Evolutionary conservation across 371 early-diverging fungal genomes (phyloP).

Genomic region (Aphelidium insulamus): DNA sequence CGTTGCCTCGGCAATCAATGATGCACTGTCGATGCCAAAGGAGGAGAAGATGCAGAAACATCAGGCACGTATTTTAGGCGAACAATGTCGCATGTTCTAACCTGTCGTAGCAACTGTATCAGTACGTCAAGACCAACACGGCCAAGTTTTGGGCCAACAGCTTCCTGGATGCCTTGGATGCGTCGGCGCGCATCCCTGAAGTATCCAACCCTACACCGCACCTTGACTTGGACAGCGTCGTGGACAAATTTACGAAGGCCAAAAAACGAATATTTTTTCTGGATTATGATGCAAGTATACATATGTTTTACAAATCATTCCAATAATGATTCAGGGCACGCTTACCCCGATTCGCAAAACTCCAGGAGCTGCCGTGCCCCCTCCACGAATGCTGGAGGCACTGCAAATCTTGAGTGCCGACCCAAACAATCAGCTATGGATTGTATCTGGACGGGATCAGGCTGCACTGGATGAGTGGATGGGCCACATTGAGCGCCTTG

Average conservation of each 20-base stretch:
- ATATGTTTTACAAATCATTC: background rate
- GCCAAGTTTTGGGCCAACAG: conserved; percentile 76
- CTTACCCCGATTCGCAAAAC: conserved; percentile 18
- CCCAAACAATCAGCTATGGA: conserved; percentile 61
- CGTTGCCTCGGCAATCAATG: conserved; percentile 77
- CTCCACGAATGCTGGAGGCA: conserved; percentile 16
- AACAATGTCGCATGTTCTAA: conserved; percentile 1
- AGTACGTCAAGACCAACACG: conserved; percentile 71
- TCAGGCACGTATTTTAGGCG: conserved; percentile 15
- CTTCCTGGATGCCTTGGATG: conserved; percentile 39
- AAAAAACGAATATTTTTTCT: conserved; percentile 33
- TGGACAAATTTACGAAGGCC: conserved; percentile 20
- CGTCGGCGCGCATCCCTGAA: conserved; percentile 12
- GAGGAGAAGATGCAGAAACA: conserved; percentile 62
- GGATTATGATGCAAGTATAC: conserved; percentile 17
- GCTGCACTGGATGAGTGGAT: conserved; percentile 49
- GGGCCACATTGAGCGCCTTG: conserved; percentile 46
- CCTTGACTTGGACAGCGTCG: conserved; percentile 21
- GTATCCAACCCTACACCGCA: conserved; percentile 38
- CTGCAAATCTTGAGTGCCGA: conserved; percentile 17
- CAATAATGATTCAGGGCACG: conserved; percentile 11
- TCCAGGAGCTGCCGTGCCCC: conserved; percentile 23
- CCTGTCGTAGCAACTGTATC: conserved; percentile 38
- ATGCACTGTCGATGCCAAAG: conserved; percentile 56
- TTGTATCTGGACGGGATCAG: conserved; percentile 82